Conservation (phyloP, 1,139 yeast genomes). For the Candida neerlandica region DNA sequence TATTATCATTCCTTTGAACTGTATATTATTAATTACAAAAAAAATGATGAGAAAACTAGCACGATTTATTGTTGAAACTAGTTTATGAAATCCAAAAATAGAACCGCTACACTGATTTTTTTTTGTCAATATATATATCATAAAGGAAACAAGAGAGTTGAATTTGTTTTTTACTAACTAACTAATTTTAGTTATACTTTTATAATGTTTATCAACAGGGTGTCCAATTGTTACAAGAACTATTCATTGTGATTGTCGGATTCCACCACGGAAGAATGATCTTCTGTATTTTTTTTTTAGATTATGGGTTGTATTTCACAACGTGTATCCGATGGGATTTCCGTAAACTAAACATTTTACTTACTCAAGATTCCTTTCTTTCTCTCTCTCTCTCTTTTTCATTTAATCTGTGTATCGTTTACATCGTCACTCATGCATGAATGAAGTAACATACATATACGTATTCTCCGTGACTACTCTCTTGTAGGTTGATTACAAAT, state of each 20-base stretch:
- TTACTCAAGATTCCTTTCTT: too few species aligned
- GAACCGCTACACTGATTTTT: conserved; percentile 32
- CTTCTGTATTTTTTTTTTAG: neutral
- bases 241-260: neutral
- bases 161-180: neutral
- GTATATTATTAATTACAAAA: neutral
- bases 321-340: neutral
- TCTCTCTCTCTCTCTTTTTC: too few species aligned
- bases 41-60: conserved; percentile 16
- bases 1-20: neutral
- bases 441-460: too few species aligned
- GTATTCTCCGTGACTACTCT: neutral
- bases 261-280: neutral
- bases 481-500: neutral
- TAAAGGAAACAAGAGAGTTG: neutral
- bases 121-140: neutral
- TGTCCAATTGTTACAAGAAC: too few species aligned
- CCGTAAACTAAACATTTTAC: too few species aligned
- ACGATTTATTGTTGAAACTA: conserved; percentile 10
- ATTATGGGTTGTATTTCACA: neutral
- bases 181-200: neutral
- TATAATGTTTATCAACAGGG: neutral
- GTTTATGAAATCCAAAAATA: conserved; percentile 22
- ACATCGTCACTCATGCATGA: too few species aligned
- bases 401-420: too few species aligned